Evolutionary conservation across 495 filamentous ascomycete genomes (phyloP).

Genomic region (Neurospora discreta): DNA sequence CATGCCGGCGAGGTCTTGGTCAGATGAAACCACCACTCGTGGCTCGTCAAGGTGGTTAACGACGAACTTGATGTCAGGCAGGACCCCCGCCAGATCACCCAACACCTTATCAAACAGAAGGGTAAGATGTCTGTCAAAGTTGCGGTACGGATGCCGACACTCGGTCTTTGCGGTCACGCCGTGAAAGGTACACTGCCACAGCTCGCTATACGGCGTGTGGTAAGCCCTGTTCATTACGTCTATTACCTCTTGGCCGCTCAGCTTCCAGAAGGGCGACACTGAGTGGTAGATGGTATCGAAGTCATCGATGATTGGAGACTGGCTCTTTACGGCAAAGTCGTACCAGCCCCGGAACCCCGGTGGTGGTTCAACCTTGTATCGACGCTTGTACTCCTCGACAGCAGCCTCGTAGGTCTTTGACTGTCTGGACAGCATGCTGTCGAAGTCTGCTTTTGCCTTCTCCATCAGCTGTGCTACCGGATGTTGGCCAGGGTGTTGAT

Average conservation of each 20-base stretch:
- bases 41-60: constrained; percentile 75
- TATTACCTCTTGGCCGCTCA: constrained; percentile 16
- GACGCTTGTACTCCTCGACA: constrained; percentile 39
- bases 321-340: constrained; percentile 45
- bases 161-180: constrained; percentile 8
- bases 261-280: constrained; percentile 17
- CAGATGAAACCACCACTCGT: constrained; percentile 47
- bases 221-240: constrained; percentile 3
- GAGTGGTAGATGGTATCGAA: constrained; percentile 40
- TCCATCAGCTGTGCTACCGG: constrained; percentile 36
- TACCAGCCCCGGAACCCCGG: constrained; percentile 55
- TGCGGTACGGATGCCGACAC: constrained; percentile 15
- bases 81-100: constrained; percentile 42
- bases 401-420: constrained; percentile 34
- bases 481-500: constrained; percentile 18
- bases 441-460: constrained; percentile 29
- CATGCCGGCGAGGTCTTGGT: not conserved
- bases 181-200: constrained; percentile 18
- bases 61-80: constrained; percentile 65
- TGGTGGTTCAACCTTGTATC: constrained; percentile 44
- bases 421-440: constrained; percentile 27
- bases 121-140: constrained; percentile 14
- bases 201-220: constrained; percentile 5
- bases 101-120: constrained; percentile 38
- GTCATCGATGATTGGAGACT: constrained; percentile 58